Base-by-base conservation (phyloP, 1,284 basidiomycete species). In the Phlebopus sp. region DNA sequence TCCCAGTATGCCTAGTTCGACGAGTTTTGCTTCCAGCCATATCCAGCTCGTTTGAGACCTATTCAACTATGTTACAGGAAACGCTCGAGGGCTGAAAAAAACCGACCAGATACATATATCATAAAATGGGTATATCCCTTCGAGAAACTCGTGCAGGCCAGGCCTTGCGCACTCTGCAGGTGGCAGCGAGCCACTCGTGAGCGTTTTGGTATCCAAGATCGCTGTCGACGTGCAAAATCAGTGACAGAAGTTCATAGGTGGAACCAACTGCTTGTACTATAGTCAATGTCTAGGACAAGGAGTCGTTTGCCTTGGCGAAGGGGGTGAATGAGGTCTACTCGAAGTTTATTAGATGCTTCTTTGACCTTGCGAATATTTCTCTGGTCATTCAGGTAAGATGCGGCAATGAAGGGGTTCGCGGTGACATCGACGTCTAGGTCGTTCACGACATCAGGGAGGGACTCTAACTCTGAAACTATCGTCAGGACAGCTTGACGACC, bases 21-120 rank as follows among this genome's bases (percentile, higher is more conserved):
- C 81, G 4, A 97, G 76, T 69, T 96, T 97, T 27, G 84, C 82
- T 67, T 97, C 93, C 23, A 96, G 75, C 92, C 92, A 96, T 42
- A 91, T 76, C 92, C 92, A 94, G 53, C 82, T 85, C 1, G 92
- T 95, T 67, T 89, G 84, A 3, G 84, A 90, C 90, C 84, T 84
- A 15, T 40, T 25, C 25, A 36, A 25, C 19, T 42, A 17, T 17
- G 25, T 42, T 15, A 50, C 37, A n/a, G 27, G 15, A 25, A 27
- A 17, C 29, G 37, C 7, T 43, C 27, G 40, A 46, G 7, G 35
- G 15, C 13, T 9, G 10, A 31, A 18, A 10, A 25, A 37, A 21
- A 27, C 58, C 27, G 57, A 86, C 90, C 90, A 92, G 47, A 92
- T 84, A 56, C 86, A 88, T 52, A 93, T 89, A 58, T 94, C 90